These are phyloP conservation scores for Vicia sativa DNA, from an alignment of 306 rosid genomes.

Conservation along the genomic window DNA sequence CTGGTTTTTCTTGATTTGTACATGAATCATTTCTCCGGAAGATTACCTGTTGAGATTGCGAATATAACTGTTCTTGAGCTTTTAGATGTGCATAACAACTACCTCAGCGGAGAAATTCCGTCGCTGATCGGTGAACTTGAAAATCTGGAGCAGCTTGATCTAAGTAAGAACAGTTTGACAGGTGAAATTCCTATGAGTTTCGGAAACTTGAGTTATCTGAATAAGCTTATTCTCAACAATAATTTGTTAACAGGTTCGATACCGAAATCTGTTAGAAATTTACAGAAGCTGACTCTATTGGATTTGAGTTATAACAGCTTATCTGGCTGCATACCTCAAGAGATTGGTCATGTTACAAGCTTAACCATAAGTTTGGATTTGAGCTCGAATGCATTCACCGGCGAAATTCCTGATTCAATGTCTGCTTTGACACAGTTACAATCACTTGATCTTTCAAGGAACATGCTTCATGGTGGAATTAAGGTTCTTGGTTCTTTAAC, in stretches of 20 bases:
- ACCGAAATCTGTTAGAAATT: conserved; percentile 67
- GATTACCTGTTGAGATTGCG: conserved; percentile 77
- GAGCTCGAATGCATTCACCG: conserved; percentile 70
- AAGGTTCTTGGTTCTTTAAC: conserved; percentile 74
- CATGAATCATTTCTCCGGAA: conserved; percentile 86
- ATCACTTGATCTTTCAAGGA: conserved; percentile 86
- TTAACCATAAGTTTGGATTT: conserved; percentile 87
- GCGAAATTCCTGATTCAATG: conserved; percentile 80
- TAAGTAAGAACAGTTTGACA: conserved; percentile 78
- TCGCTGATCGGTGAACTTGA: conserved; percentile 73
- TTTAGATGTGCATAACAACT: conserved; percentile 80
- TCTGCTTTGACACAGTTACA: conserved; percentile 74
- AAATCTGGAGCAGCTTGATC: conserved; percentile 93
- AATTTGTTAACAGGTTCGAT: conserved; percentile 74
- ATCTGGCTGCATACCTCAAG: conserved; percentile 74
- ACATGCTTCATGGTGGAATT: conserved; percentile 67
- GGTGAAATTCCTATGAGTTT: conserved; percentile 82
- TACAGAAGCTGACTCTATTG: conserved; percentile 80
- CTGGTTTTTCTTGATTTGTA: conserved; percentile 93
- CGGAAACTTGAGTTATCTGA: conserved; percentile 89
- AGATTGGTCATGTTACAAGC: conserved; percentile 82
- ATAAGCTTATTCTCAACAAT: conserved; percentile 85
- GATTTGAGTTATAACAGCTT: conserved; percentile 89
- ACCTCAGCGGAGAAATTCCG: conserved; percentile 78
- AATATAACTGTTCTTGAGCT: conserved; percentile 90